These are phyloP conservation scores for Microascus cirrosus DNA, from an alignment of 2,329 filamentous ascomycete species.

Conservation along the genomic window DNA sequence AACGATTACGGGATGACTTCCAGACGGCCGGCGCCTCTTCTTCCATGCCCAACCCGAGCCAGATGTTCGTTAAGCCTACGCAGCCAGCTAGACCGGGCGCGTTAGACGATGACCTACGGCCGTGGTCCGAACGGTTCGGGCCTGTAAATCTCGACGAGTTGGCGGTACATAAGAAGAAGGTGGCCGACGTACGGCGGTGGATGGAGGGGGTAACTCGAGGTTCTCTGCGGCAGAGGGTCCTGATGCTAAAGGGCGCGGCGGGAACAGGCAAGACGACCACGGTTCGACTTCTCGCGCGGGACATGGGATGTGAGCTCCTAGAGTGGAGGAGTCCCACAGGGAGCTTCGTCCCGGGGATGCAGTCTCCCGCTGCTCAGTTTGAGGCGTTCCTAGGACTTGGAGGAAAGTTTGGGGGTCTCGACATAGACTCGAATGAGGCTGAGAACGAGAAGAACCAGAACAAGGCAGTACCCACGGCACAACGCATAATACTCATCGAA, in stretches of 20 bases:
- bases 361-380: conserved; percentile 70
- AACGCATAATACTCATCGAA: conserved; percentile 61
- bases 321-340: conserved; percentile 84
- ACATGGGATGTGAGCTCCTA: conserved; percentile 65
- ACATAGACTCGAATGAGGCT: conserved; percentile 17
- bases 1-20: conserved; percentile 30
- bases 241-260: conserved; percentile 81
- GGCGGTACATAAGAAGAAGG: conserved; percentile 90
- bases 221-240: conserved; percentile 54
- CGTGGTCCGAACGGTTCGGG: conserved; percentile 81
- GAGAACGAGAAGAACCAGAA: conserved; percentile 2
- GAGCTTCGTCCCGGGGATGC: conserved; percentile 46
- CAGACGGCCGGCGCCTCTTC: conserved; percentile 7
- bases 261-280: conserved; percentile 92
- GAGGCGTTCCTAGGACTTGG: conserved; percentile 82
- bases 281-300: conserved; percentile 62
- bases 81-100: conserved; percentile 15
- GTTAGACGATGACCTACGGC: conserved; percentile 47
- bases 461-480: not conserved
- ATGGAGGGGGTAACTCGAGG: conserved; percentile 63
- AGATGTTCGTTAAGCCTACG: conserved; percentile 38
- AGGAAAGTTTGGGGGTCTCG: conserved; percentile 66
- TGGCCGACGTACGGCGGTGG: conserved; percentile 76
- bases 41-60: conserved; percentile 25
- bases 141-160: conserved; percentile 70